Base-by-base conservation (phyloP, 1,284 basidiomycete species). In the Rhodotorula sp. region DNA sequence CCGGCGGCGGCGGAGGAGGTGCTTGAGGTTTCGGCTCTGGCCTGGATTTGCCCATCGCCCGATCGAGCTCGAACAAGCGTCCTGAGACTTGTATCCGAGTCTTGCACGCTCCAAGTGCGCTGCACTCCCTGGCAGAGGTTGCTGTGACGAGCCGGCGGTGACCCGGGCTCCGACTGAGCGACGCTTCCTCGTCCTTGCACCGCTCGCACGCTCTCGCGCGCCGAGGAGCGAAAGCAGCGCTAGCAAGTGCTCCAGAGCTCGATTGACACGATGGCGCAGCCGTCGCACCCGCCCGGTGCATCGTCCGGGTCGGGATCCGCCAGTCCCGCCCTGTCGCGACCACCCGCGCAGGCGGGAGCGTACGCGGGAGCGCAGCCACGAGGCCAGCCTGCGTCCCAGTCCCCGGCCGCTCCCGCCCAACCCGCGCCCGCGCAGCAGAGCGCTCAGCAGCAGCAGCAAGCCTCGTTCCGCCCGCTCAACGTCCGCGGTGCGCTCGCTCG, bases 381-480 rank as follows among this genome's bases (percentile, higher is more conserved):
- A 50, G 49, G 21, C 42, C 45, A 27, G 56, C 42, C 56, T 17
- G n/a, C 53, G 1, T 3, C 53, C 7, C 53, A 54, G 25, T 34
- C 55, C 13, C n/a, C 57, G 10, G 45, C 57, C 5, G 21, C 44
- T 4, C 19, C 58, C 8, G 12, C 34, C 14, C 60, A 21, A 7
- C 4, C 55, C 41, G 55, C 48, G 16, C 46, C 48, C 17, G 48
- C 25, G 46, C 59, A 48, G 46, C 46, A 42, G 21, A 46, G 21
- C 27, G 42, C 50, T 9, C 57, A 53, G 25, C 58, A 53, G 65
- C 67, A 61, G 48, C 63, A 65, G 42, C 60, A 63, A 21, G 63
- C 69, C 27, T 69, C 66, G 9, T 71, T 75, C 41, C 61, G 74
- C 17, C 74, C 74, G 19, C 68, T 76, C 61, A 76, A 76, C 61